Conservation (phyloP, 331 rosid genomes). For the Quercus tomentella region DNA sequence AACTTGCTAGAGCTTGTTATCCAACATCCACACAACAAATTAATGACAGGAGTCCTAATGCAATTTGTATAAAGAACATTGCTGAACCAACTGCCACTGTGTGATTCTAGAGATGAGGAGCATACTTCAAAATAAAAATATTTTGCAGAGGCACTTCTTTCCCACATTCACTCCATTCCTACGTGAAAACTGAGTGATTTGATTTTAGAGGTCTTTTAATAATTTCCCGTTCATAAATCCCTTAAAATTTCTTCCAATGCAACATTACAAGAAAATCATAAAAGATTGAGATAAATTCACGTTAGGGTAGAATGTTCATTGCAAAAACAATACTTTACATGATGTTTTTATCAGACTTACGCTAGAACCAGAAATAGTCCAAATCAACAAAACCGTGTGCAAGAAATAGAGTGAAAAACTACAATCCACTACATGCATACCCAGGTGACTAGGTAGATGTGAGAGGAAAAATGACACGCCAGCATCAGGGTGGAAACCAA, state of each 20-base stretch:
- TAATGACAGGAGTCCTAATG: neutral
- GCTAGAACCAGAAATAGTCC: neutral
- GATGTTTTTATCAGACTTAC: neutral
- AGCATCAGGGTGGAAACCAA: constrained; percentile 97
- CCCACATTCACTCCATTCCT: neutral
- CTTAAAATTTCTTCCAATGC: neutral
- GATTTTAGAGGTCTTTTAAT: neutral
- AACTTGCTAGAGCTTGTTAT: neutral
- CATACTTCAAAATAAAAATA: neutral
- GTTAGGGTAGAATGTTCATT: neutral
- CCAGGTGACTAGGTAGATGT: constrained; percentile 83
- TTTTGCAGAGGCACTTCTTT: neutral
- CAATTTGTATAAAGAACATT: neutral
- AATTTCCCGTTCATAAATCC: neutral
- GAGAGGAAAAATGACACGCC: constrained; percentile 94
- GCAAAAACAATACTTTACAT: no score
- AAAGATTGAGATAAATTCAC: neutral
- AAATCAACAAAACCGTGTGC: neutral
- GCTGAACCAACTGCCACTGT: neutral
- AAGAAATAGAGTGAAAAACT: constrained; percentile 10
- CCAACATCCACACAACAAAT: neutral
- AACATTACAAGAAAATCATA: neutral
- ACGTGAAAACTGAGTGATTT: neutral
- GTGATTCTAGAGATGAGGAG: neutral
- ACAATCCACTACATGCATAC: constrained; percentile 34